Conservation (phyloP, 2,329 filamentous ascomycete genomes). For the Fusarium sp. region DNA sequence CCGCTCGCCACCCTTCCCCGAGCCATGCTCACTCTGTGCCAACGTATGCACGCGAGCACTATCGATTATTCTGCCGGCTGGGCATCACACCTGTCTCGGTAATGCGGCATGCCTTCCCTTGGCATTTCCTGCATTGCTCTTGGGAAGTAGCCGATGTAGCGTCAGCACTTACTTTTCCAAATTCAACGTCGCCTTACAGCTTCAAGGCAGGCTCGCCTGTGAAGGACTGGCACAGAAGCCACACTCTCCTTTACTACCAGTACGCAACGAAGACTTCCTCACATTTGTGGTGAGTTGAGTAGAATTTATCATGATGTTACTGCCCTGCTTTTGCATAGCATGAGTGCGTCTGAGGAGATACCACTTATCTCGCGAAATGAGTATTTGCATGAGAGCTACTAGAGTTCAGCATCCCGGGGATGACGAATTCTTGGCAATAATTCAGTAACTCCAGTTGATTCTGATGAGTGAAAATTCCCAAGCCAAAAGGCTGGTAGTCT, state of each 20-base stretch:
- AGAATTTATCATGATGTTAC: background rate
- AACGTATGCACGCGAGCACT: constrained; percentile 27
- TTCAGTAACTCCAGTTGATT: background rate
- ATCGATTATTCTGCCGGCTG: constrained; percentile 28
- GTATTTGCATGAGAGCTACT: background rate
- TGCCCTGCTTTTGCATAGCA: background rate
- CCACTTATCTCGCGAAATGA: background rate
- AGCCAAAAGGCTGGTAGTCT: background rate
- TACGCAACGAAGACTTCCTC: background rate
- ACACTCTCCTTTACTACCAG: background rate
- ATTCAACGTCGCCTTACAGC: background rate
- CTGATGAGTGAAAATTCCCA: background rate
- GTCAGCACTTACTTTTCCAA: background rate
- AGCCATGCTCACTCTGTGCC: constrained; percentile 35
- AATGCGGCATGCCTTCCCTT: constrained; percentile 27
- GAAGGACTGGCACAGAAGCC: background rate
- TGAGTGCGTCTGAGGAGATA: background rate
- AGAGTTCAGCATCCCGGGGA: background rate
- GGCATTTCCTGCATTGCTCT: background rate
- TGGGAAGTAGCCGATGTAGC: background rate
- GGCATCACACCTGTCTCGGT: constrained; percentile 43
- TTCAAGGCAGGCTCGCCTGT: no score
- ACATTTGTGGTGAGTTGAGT: background rate
- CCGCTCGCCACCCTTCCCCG: constrained; percentile 28
- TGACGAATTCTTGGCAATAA: background rate